phyloP scores from a whole-genome alignment of 495 filamentous ascomycete genomes.

The Friedmanniomyces endolithicus region DNA sequence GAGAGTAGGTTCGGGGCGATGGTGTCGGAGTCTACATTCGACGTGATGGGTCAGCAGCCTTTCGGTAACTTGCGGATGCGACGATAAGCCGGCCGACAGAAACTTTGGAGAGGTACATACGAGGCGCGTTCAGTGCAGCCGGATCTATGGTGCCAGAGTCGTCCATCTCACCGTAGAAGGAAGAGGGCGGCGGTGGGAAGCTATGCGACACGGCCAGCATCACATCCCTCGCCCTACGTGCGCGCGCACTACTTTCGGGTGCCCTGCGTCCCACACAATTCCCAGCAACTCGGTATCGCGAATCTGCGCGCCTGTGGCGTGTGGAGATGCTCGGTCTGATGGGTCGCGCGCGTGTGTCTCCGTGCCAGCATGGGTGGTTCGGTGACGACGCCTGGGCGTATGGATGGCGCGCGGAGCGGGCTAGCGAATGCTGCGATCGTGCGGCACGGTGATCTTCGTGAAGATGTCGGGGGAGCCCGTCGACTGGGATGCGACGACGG shows the following conservation, averaged over 20 bases:
- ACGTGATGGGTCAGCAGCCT: conserved; percentile 4
- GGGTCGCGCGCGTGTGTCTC: background rate
- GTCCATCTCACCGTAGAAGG: conserved; percentile 45
- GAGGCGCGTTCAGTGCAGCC: conserved; percentile 53
- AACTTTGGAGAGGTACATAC: conserved; percentile 32
- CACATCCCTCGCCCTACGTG: conserved; percentile 15
- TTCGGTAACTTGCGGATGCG: background rate
- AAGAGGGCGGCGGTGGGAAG: conserved; percentile 8
- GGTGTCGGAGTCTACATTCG: conserved; percentile 1
- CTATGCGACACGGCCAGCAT: conserved; percentile 23
- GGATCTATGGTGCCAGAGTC: conserved; percentile 71
- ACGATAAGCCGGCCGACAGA: too few species aligned
- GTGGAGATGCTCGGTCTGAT: conserved; percentile 8
- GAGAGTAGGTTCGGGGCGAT: conserved; percentile 18
- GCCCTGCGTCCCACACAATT: conserved; percentile 10
- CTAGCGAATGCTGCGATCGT: conserved; percentile 2
- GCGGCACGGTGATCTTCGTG: conserved; percentile 8
- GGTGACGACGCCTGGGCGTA: background rate
- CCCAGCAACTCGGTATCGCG: conserved; percentile 2
- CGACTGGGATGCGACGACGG: background rate
- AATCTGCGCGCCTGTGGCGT: conserved; percentile 10
- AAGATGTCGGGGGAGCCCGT: background rate
- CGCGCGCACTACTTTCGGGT: conserved; percentile 10
- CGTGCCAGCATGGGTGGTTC: conserved; percentile 7
- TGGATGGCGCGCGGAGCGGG: conserved; percentile 3